Base-by-base conservation (phyloP, 2,329 filamentous ascomycete species). In the Tolypocladium nubicola region DNA sequence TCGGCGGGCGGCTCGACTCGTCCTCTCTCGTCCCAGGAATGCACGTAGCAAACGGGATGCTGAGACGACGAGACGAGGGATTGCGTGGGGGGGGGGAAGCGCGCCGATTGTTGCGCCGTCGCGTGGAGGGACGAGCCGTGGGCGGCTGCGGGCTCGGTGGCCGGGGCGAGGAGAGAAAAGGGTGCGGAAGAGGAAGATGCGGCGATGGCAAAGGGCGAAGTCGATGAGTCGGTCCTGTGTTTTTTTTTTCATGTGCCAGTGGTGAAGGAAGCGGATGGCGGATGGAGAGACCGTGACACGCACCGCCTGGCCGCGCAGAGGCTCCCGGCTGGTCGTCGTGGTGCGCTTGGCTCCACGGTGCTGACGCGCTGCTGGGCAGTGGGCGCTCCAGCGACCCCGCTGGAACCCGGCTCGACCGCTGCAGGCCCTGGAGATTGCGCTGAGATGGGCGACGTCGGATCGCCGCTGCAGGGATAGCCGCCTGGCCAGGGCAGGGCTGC, bases 401-500 rank as follows among this genome's bases (percentile, higher is more conserved):
- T 6, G 33, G 33, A 37, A 52, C 47, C 39, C 37, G 45, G 30
- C 54, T 43, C 37, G 43, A 39, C 39, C 23, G 35, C 37, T 49
- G 49, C 47, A 40, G 14, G 52, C 54, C 52, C 56, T 61, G 61
- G 57, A 61, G 56, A 62, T 61, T 61, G 57, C 57, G 53, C 50
- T 56, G 52, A 57, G 54, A 45, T 67, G 62, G 62, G 56, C 62
- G 64, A 64, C 61, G 61, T 63, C 62, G 64, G 67, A 69, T 70
- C 67, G 67, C 62, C 66, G 64, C 62, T 68, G 67, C 67, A 69
- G 67, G 67, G 67, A 66, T 68, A 59, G 33, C 55, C 43, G 41
- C n/a, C 55, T 19, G 38, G 45, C 16, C 55, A 33, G 43, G 54
- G 35, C 55, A 40, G 45, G 55, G 55, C 49, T 26, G 23, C 33